Percentiles rank a stretch among this genome's conserved stretches.
These are phyloP conservation scores for Lentinula lateritia DNA, from an alignment of 768 basidiomycete genomes.

Conservation along the genomic window DNA sequence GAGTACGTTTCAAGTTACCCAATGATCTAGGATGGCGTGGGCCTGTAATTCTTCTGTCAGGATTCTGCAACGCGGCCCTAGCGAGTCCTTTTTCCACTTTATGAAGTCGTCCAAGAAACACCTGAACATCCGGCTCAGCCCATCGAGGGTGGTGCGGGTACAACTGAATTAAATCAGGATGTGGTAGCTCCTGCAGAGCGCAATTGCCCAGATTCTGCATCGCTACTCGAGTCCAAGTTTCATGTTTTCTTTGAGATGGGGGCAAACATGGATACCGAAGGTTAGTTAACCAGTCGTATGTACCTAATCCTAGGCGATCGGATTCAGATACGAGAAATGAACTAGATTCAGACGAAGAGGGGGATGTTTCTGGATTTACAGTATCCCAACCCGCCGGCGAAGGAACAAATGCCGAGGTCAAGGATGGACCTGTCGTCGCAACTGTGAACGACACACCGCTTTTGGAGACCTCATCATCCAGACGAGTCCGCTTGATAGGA, in stretches of 20 bases:
- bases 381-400: background rate
- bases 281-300: background rate
- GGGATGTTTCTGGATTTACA: background rate
- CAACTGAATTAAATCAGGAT: slow-evolving; percentile 1
- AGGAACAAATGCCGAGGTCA: background rate
- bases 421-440: background rate
- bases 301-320: background rate
- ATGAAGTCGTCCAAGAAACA: background rate
- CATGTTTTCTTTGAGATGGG: background rate
- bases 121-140: background rate
- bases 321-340: background rate
- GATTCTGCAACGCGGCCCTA: background rate
- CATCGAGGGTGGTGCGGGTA: slow-evolving; percentile 6
- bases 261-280: background rate
- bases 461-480: background rate
- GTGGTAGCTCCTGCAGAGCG: background rate
- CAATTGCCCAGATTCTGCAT: slow-evolving; percentile 4
- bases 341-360: background rate
- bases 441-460: background rate
- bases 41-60: background rate
- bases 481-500: background rate
- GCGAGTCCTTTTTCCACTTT: background rate
- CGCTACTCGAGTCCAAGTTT: background rate
- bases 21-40: background rate
- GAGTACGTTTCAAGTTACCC: slow-evolving; percentile 2